phyloP scores from a whole-genome alignment of 2,329 filamentous ascomycete species.

The Geosmithia flava region DNA sequence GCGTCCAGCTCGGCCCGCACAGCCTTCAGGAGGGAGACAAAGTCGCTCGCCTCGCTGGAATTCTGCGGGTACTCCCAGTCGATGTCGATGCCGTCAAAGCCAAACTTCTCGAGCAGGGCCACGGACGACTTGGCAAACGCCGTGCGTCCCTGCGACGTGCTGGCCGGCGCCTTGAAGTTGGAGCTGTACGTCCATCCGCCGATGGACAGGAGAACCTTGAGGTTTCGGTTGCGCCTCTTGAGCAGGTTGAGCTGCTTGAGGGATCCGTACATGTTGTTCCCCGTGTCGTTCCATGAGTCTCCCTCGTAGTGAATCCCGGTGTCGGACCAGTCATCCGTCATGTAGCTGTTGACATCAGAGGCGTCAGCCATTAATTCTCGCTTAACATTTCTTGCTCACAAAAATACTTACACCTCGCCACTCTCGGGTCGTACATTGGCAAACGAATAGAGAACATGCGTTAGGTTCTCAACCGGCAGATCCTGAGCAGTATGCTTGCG shows the following conservation, averaged over 20 bases:
- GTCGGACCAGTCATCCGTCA: slow-evolving; percentile 53
- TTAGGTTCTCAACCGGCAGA: slow-evolving; percentile 68
- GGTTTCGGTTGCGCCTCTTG: slow-evolving; percentile 67
- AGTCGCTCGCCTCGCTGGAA: slow-evolving; percentile 39
- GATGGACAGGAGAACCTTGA: slow-evolving; percentile 78
- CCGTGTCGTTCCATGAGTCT: slow-evolving; percentile 58
- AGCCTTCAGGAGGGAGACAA: slow-evolving; percentile 44
- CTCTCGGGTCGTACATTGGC: slow-evolving; percentile 70
- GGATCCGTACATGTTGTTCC: slow-evolving; percentile 78
- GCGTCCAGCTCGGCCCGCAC: slow-evolving; percentile 45
- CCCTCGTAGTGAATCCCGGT: slow-evolving; percentile 62
- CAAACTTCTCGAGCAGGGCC: slow-evolving; percentile 64
- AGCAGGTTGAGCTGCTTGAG: slow-evolving; percentile 79
- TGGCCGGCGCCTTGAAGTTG: slow-evolving; percentile 69
- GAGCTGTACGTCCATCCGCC: slow-evolving; percentile 87
- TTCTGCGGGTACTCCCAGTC: slow-evolving; percentile 58
- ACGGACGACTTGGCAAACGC: slow-evolving; percentile 66
- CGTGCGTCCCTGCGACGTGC: slow-evolving; percentile 54
- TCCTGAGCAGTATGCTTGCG: slow-evolving; percentile 79
- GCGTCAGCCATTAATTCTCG: slow-evolving; percentile 1
- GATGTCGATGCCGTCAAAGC: slow-evolving; percentile 61
- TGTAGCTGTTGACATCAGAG: slow-evolving; percentile 16
- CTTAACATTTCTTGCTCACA: neutral
- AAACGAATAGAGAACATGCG: slow-evolving; percentile 84
- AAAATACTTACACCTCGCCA: slow-evolving; percentile 57